Base-by-base conservation (phyloP, 116 monocot species). In the Thalassia testudinum region DNA sequence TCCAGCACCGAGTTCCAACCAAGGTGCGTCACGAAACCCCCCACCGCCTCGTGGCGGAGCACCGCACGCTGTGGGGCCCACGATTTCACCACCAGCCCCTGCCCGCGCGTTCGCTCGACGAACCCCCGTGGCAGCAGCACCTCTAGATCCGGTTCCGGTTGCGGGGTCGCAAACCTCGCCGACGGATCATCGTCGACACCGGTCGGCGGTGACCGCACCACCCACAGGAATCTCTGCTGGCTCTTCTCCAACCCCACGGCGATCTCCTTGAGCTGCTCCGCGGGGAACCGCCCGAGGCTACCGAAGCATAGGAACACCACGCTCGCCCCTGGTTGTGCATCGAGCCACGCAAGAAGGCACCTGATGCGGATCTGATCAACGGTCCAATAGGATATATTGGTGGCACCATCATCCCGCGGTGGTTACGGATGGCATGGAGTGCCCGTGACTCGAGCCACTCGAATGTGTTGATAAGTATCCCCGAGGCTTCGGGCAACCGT, bases 301-400 rank as follows among this genome's bases (percentile, higher is more conserved):
- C 86, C 86, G 58, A 86, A 86, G 53, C 78, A 75, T 34, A 86
- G 75, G 69, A 81, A 86, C 42, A 86, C 68, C 14, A 86, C 77
- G 30, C 69, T 72, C 23, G 27, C 57, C 20, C 37, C 24, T 0
- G 86, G 86, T 54, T 77, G 86, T 21, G 42, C 13, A 53, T 80
- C 72, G 26, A 86, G 71, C 86, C 86, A 86, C 23, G n/a, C n/a
- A n/a, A 12, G 24, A 2, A 75, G 13, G 53, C 68, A 72, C 24
- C 30, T 3, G 30, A 34, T 34, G 30, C 30, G 0, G 58, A 24
- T 1, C 18, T 23, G 21, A 67, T 54, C 49, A 82, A 0, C 4
- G 84, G 85, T 1, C 79, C 85, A 20, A 85, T 22, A 25, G 40
- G 42, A 64, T 37, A 53, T 42, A 53, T 25, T 1, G 67, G 67